Evolutionary conservation across 805 yeast species (phyloP).

Genomic region (Barnettozyma sp.): DNA sequence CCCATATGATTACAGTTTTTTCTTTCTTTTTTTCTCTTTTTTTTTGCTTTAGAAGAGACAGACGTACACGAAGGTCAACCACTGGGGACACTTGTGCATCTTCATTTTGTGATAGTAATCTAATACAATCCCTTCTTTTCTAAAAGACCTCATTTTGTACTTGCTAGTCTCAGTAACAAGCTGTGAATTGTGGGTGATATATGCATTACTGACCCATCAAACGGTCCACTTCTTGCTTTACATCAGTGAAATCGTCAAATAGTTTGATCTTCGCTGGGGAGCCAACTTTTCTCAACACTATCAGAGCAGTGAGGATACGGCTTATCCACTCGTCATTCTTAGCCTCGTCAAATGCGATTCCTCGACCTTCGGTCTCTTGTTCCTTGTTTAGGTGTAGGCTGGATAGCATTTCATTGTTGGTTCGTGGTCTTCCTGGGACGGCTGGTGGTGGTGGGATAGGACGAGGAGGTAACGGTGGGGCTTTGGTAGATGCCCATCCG

Average conservation of each 20-base stretch:
- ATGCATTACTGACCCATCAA: no score
- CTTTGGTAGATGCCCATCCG: no score
- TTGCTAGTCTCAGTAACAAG: no score
- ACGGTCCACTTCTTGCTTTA: conserved; percentile 21
- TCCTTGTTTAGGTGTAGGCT: no score
- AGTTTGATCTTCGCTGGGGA: conserved; percentile 15
- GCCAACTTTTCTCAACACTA: conserved; percentile 17
- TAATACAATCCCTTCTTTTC: no score
- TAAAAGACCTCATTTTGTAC: no score
- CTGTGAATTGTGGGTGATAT: no score
- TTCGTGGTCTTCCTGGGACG: conserved; percentile 3
- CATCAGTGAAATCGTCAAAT: conserved; percentile 21
- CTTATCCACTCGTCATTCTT: conserved; percentile 50
- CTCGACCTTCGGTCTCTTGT: no score
- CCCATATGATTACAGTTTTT: neutral
- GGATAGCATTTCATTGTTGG: conserved; percentile 11
- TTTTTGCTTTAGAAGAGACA: no score
- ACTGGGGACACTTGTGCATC: no score
- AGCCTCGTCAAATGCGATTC: conserved; percentile 33
- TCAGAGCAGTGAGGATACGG: conserved; percentile 32
- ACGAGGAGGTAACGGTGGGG: conserved; percentile 23
- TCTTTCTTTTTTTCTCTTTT: conserved; percentile 12
- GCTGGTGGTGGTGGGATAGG: conserved; percentile 29
- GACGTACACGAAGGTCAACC: no score
- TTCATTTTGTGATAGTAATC: no score